Evolutionary conservation across 176 grass and related monocot genomes (phyloP).

Genomic region (Rhynchospora breviuscula): DNA sequence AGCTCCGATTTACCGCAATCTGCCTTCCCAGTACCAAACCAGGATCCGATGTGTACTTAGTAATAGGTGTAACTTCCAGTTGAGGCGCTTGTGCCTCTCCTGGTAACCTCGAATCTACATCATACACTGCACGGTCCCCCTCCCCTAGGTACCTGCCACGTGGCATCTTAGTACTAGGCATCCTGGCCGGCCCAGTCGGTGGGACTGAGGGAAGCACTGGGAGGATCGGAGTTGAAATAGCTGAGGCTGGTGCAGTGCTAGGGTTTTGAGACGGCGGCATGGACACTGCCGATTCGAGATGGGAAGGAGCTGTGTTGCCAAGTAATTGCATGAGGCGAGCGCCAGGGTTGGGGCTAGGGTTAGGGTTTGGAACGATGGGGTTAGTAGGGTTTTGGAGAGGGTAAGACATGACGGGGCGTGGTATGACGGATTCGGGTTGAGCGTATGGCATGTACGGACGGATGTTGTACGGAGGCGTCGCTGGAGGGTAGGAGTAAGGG

Average conservation of each 20-base stretch:
- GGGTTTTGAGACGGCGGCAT: conserved; percentile 40
- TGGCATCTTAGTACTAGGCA: conserved; percentile 76
- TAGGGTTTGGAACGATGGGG: conserved; percentile 30
- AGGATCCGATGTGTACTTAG: conserved; percentile 90
- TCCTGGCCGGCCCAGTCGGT: conserved; percentile 49
- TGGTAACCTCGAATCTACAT: conserved; percentile 69
- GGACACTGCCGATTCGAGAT: conserved; percentile 47
- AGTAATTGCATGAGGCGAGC: conserved; percentile 86
- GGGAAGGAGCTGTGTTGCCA: conserved; percentile 38
- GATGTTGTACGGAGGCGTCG: conserved; percentile 48
- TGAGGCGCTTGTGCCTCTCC: conserved; percentile 72
- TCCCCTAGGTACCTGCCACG: conserved; percentile 57
- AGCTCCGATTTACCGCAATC: conserved; percentile 78
- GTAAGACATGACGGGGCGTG: conserved; percentile 30
- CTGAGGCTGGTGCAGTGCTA: neutral
- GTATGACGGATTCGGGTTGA: conserved; percentile 24
- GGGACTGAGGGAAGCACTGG: conserved; percentile 41
- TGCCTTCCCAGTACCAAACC: conserved; percentile 78
- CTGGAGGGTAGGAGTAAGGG: conserved; percentile 60
- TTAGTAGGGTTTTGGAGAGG: conserved; percentile 39
- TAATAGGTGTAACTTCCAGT: conserved; percentile 93
- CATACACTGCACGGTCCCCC: conserved; percentile 53
- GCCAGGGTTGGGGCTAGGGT: conserved; percentile 39
- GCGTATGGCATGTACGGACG: conserved; percentile 47
- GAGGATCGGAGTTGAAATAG: conserved; percentile 29